These are phyloP conservation scores for Aspergillus candidus DNA, from an alignment of 2,329 filamentous ascomycete species.

Conservation along the genomic window DNA sequence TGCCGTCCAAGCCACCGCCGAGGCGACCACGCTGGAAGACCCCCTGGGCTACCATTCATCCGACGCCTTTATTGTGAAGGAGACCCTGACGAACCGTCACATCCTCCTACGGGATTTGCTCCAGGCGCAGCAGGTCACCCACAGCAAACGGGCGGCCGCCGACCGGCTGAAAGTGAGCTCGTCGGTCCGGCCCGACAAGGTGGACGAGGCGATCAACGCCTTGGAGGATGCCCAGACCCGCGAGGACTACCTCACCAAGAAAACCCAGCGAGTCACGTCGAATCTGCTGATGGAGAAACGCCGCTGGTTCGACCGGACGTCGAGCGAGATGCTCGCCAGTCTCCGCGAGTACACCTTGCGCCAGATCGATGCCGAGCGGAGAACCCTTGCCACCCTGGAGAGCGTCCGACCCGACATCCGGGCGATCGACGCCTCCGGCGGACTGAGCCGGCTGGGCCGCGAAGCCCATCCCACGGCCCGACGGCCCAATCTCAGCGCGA, in stretches of 20 bases:
- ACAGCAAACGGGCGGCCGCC: slow-evolving; percentile 75
- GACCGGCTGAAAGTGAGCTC: slow-evolving; percentile 83
- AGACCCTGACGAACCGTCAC: slow-evolving; percentile 94
- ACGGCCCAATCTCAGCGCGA: slow-evolving; percentile 71
- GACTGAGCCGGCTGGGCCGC: slow-evolving; percentile 79
- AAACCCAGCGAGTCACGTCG: slow-evolving; percentile 80
- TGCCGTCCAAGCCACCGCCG: slow-evolving; percentile 90
- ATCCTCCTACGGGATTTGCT: slow-evolving; percentile 89
- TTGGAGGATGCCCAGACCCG: slow-evolving; percentile 80
- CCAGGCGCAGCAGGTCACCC: slow-evolving; percentile 79
- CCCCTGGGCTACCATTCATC: slow-evolving; percentile 91
- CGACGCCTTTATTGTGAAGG: slow-evolving; percentile 96
- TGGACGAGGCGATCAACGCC: slow-evolving; percentile 90
- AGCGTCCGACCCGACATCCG: slow-evolving; percentile 88
- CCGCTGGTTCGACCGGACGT: slow-evolving; percentile 82
- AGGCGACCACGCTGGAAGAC: slow-evolving; percentile 90
- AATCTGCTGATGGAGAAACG: slow-evolving; percentile 85
- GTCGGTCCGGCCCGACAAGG: slow-evolving; percentile 86
- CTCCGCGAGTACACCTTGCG: slow-evolving; percentile 90
- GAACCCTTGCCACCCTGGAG: slow-evolving; percentile 87
- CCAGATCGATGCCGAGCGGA: slow-evolving; percentile 90
- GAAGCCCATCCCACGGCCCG: slow-evolving; percentile 74
- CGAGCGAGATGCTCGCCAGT: slow-evolving; percentile 72
- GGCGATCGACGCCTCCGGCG: slow-evolving; percentile 83
- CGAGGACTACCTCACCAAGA: slow-evolving; percentile 74